Conservation (phyloP, 495 filamentous ascomycete genomes). For the Lophiostoma macrostomum region DNA sequence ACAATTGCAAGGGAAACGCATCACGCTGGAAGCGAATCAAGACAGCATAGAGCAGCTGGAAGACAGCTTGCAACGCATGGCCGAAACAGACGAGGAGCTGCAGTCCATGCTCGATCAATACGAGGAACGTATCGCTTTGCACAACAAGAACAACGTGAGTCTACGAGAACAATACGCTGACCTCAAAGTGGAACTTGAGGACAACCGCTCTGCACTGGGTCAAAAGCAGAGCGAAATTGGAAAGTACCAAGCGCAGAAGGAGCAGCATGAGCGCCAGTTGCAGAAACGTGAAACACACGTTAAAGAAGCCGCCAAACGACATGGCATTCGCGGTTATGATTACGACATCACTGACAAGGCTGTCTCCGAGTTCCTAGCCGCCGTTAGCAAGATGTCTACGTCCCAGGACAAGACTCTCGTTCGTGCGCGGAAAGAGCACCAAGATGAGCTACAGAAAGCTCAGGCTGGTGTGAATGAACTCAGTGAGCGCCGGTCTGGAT, state of each 20-base stretch:
- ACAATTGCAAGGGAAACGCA: constrained; percentile 69
- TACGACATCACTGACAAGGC: constrained; percentile 69
- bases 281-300: constrained; percentile 66
- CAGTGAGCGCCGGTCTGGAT: constrained; percentile 61
- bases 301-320: constrained; percentile 70
- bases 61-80: constrained; percentile 66
- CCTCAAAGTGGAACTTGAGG: constrained; percentile 61
- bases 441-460: constrained; percentile 64
- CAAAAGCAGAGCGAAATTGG: constrained; percentile 79
- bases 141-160: constrained; percentile 59
- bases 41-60: constrained; percentile 67
- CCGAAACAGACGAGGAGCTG: constrained; percentile 76
- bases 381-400: constrained; percentile 65
- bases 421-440: constrained; percentile 65
- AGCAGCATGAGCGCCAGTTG: constrained; percentile 77
- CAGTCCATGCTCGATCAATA: constrained; percentile 71
- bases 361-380: constrained; percentile 72
- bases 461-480: constrained; percentile 66
- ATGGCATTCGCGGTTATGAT: constrained; percentile 82
- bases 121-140: constrained; percentile 64
- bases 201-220: constrained; percentile 55
- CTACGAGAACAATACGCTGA: constrained; percentile 61
- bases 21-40: constrained; percentile 61
- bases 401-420: constrained; percentile 79
- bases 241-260: constrained; percentile 78